phyloP scores from a whole-genome alignment of 1,139 yeast species.

The Yamadazyma membranifaciens region DNA sequence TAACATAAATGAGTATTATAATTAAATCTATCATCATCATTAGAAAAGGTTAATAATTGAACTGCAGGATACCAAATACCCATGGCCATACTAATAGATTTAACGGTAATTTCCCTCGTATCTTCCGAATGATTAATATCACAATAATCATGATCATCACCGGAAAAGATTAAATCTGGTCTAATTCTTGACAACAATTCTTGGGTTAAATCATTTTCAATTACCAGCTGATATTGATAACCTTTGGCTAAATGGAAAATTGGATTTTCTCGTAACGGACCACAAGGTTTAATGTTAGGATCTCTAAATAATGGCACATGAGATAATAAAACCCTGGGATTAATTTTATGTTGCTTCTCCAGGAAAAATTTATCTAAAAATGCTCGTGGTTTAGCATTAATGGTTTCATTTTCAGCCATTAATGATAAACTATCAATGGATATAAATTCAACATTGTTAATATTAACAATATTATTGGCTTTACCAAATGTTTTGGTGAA shows the following conservation, averaged over 20 bases:
- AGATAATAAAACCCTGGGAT: slow-evolving; percentile 39
- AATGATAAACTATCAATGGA: slow-evolving; percentile 46
- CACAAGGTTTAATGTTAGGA: slow-evolving; percentile 33
- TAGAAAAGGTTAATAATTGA: slow-evolving; percentile 40
- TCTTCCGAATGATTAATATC: slow-evolving; percentile 37
- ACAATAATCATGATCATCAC: slow-evolving; percentile 60
- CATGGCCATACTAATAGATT: slow-evolving; percentile 62
- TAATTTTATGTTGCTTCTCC: slow-evolving; percentile 12
- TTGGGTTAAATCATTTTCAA: slow-evolving; percentile 27
- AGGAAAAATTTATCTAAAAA: slow-evolving; percentile 26
- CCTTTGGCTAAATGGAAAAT: slow-evolving; percentile 33
- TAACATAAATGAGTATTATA: slow-evolving; percentile 48
- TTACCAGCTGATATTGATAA: slow-evolving; percentile 50
- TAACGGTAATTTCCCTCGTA: slow-evolving; percentile 48
- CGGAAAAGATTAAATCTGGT: slow-evolving; percentile 46
- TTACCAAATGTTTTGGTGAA: slow-evolving; percentile 41
- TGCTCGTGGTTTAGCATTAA: slow-evolving; percentile 25
- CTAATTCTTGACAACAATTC: slow-evolving; percentile 29
- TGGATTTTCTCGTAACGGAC: slow-evolving; percentile 41
- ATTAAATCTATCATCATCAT: slow-evolving; percentile 19
- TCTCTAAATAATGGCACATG: slow-evolving; percentile 53
- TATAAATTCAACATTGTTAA: slow-evolving; percentile 45
- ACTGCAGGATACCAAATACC: slow-evolving; percentile 55
- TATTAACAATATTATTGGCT: slow-evolving; percentile 29
- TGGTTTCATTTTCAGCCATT: slow-evolving; percentile 28